Evolutionary conservation across 2,329 filamentous ascomycete genomes (phyloP).

Genomic region (Penicillium sp.): DNA sequence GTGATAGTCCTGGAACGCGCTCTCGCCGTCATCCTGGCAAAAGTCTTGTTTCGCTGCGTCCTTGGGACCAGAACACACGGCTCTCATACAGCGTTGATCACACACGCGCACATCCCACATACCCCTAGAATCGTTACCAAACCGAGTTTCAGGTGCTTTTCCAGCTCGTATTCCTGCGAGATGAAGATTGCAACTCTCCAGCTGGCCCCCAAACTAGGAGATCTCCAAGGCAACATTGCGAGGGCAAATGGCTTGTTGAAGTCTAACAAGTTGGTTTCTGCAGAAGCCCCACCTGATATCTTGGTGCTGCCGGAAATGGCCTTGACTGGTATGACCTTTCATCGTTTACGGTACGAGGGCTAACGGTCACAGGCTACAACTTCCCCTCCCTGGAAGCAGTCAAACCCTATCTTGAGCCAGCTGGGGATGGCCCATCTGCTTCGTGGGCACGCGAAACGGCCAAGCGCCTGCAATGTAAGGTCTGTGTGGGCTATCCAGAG

Average conservation of each 20-base stretch:
- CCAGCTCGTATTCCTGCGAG: slow-evolving; percentile 12
- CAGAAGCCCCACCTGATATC: slow-evolving; percentile 50
- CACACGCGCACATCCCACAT: background rate
- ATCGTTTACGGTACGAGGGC: background rate
- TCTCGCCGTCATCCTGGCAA: slow-evolving; percentile 13
- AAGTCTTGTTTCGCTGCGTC: slow-evolving; percentile 4
- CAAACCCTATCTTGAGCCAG: slow-evolving; percentile 61
- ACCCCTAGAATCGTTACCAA: background rate
- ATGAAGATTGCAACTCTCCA: slow-evolving; percentile 54
- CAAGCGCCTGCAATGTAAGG: slow-evolving; percentile 56
- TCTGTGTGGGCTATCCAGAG: slow-evolving; percentile 68
- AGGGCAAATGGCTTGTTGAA: slow-evolving; percentile 47
- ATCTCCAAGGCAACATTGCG: slow-evolving; percentile 48
- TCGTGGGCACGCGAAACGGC: slow-evolving; percentile 61
- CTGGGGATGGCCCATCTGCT: slow-evolving; percentile 55
- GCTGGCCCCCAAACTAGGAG: slow-evolving; percentile 46
- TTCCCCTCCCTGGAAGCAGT: slow-evolving; percentile 61
- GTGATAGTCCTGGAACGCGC: background rate
- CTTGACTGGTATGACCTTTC: slow-evolving; percentile 54
- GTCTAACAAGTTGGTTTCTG: slow-evolving; percentile 26
- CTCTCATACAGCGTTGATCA: slow-evolving; percentile 1
- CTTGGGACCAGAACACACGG: slow-evolving; percentile 10
- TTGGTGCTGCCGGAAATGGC: slow-evolving; percentile 65
- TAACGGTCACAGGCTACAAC: slow-evolving; percentile 58
- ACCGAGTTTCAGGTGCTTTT: slow-evolving; percentile 6